phyloP scores from a whole-genome alignment of 768 basidiomycete genomes.

The Agrocybe pediades region DNA sequence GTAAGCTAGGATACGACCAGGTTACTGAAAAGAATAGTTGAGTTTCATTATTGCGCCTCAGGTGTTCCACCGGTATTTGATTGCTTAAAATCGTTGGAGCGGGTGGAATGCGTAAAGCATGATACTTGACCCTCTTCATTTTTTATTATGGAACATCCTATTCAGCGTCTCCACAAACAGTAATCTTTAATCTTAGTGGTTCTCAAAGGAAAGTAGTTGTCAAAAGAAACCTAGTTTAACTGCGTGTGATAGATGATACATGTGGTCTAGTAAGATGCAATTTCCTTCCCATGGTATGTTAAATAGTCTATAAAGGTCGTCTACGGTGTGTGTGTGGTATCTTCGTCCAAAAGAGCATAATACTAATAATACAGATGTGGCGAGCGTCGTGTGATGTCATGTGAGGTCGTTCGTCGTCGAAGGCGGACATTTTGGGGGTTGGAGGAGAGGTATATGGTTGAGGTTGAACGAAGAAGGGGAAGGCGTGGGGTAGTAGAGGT shows the following conservation, averaged over 20 bases:
- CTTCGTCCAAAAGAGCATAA: conserved; percentile 14
- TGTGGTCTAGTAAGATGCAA: conserved; percentile 15
- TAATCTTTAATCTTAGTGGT: too few relatives aligned
- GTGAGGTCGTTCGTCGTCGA: neutral
- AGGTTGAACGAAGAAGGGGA: neutral
- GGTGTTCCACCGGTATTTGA: too few relatives aligned
- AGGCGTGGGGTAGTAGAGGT: too few relatives aligned
- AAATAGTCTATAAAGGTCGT: conserved; percentile 17
- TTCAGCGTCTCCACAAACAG: too few relatives aligned
- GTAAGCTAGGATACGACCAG: too few relatives aligned
- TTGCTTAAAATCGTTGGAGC: too few relatives aligned
- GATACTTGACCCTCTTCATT: too few relatives aligned
- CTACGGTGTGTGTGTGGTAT: conserved; percentile 3
- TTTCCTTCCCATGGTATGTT: conserved; percentile 18
- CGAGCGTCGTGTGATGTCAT: conserved; percentile 9
- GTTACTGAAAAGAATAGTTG: too few relatives aligned
- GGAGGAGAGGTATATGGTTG: neutral
- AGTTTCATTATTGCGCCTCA: too few relatives aligned
- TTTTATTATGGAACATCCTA: too few relatives aligned
- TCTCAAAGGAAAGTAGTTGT: neutral
- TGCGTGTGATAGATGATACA: conserved; percentile 14
- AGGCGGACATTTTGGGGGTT: neutral
- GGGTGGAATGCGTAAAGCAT: too few relatives aligned
- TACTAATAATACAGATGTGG: conserved; percentile 22
- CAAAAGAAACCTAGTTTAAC: conserved; percentile 4